A percentile compares a stretch with the other conserved stretches of the same genome.
These are phyloP conservation scores for Conidiobolus incongruus DNA, from an alignment of 371 early-diverging fungal species.

Conservation along the genomic window DNA sequence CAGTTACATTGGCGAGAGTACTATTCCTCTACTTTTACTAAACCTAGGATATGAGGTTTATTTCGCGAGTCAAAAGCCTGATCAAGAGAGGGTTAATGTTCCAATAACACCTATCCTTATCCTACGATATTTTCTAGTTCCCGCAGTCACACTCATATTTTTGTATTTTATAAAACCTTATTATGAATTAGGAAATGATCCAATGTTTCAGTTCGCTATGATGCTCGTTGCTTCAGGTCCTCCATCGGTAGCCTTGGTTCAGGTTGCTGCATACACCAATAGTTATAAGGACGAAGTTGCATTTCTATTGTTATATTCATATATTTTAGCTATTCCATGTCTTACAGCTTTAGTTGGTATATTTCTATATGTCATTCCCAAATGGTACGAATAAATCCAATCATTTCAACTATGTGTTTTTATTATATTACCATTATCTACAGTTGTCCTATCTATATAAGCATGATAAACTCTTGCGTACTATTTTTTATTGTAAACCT, in stretches of 20 bases:
- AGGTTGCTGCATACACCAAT: constrained; percentile 21
- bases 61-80: background rate
- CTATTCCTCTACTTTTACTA: constrained; percentile 39
- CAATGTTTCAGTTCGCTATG: constrained; percentile 18
- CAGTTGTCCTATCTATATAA: too few species aligned
- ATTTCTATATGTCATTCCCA: constrained; percentile 5
- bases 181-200: constrained; percentile 16
- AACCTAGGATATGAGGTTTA: constrained; percentile 40
- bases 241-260: constrained; percentile 21
- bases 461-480: too few species aligned
- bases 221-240: constrained; percentile 22
- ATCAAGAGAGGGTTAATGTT: too few species aligned
- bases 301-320: constrained; percentile 9
- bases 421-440: too few species aligned
- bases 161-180: constrained; percentile 11
- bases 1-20: constrained; percentile 31
- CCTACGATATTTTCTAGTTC: constrained; percentile 13
- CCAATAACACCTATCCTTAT: background rate
- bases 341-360: background rate
- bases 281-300: constrained; percentile 25
- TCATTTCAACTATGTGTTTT: too few species aligned
- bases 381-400: too few species aligned
- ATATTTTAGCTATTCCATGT: constrained; percentile 1
- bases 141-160: constrained; percentile 20
- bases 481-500: too few species aligned